These are phyloP conservation scores for Purpureocillium lavendulum DNA, from an alignment of 2,329 filamentous ascomycete species.

Conservation along the genomic window DNA sequence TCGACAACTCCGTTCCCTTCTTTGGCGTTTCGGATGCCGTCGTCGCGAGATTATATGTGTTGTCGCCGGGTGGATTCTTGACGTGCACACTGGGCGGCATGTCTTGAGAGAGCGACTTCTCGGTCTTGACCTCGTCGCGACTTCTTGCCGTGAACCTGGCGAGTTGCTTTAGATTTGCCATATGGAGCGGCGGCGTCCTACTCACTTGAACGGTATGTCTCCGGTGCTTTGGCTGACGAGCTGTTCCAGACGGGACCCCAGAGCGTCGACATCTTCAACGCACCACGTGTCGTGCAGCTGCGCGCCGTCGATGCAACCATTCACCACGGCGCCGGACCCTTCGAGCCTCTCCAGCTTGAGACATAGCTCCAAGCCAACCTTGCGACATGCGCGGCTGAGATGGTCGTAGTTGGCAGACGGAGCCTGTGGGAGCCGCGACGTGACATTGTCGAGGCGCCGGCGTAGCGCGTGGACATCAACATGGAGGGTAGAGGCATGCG, in stretches of 20 bases:
- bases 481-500: not conserved
- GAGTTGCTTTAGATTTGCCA: no score
- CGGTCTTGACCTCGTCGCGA: no score
- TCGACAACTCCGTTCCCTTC: not conserved
- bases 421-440: not conserved
- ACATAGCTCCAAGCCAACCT: constrained; percentile 15
- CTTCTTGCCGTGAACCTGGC: no score
- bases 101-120: no score
- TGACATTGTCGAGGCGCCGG: not conserved
- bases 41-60: no score
- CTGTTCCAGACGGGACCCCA: constrained; percentile 10
- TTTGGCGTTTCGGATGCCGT: no score
- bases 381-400: constrained; percentile 10
- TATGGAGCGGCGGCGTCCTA: no score
- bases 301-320: not conserved
- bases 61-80: no score
- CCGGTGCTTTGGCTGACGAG: constrained; percentile 2
- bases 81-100: no score
- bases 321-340: not conserved
- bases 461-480: not conserved
- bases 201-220: not conserved
- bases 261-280: constrained; percentile 8
- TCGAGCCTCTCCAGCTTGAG: constrained; percentile 12
- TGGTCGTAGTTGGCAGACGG: not conserved
- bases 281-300: constrained; percentile 12